phyloP scores from a whole-genome alignment of 345 rosid genomes.

The Salix arbutifolia region DNA sequence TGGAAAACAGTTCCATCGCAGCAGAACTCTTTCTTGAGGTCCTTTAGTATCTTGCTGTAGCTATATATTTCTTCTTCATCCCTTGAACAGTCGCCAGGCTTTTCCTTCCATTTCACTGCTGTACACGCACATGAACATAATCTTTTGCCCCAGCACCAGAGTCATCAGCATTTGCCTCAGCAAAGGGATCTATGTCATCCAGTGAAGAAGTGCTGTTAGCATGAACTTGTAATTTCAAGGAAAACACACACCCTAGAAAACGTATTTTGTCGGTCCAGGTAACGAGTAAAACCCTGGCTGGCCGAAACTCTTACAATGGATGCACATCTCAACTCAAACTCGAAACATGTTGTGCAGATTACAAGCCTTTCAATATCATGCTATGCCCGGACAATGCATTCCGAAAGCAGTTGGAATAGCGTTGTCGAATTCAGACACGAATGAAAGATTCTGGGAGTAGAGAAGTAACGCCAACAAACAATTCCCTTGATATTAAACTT shows the following conservation, averaged over 20 bases:
- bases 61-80: conserved; percentile 75
- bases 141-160: conserved; percentile 34
- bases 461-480: not conserved
- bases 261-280: too few species aligned
- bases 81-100: conserved; percentile 36
- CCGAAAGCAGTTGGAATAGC: conserved; percentile 68
- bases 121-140: conserved; percentile 31
- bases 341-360: too few species aligned
- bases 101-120: conserved; percentile 34
- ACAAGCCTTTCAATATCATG: too few species aligned
- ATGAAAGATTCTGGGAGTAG: conserved; percentile 36
- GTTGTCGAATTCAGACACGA: conserved; percentile 79
- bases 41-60: conserved; percentile 81
- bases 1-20: conserved; percentile 92
- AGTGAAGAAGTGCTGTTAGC: not conserved
- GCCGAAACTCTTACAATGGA: fast-evolving
- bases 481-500: not conserved
- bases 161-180: conserved; percentile 58
- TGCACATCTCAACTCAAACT: not conserved
- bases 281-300: not conserved
- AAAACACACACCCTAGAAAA: too few species aligned
- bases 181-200: conserved; percentile 15
- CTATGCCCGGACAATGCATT: conserved; percentile 9
- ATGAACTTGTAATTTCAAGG: not conserved
- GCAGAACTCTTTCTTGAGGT: conserved; percentile 86